Conservation (phyloP, 495 filamentous ascomycete species). For the Xylaria longipes region DNA sequence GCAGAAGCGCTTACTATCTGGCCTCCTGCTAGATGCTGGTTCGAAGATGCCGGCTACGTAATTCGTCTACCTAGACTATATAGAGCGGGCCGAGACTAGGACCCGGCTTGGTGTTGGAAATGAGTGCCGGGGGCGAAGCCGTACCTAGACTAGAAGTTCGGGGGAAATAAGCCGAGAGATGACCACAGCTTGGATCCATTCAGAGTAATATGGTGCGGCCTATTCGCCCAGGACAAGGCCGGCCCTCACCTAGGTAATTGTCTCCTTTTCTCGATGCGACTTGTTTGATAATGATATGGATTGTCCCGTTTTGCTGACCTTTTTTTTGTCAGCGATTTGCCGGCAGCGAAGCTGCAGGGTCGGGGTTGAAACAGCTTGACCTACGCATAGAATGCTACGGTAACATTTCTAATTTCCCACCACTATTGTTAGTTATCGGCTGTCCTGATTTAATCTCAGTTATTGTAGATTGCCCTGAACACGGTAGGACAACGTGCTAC, state of each 20-base stretch:
- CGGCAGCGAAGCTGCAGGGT: slow-evolving; percentile 22
- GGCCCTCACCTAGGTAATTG: slow-evolving; percentile 3
- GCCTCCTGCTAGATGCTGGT: neutral
- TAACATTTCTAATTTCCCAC: slow-evolving; percentile 22
- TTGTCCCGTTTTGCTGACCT: slow-evolving; percentile 1
- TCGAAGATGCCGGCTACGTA: slow-evolving; percentile 13
- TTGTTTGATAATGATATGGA: slow-evolving; percentile 2
- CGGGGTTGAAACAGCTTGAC: slow-evolving; percentile 15
- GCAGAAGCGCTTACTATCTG: slow-evolving; percentile 18
- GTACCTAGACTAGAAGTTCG: slow-evolving; percentile 25
- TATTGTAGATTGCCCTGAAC: neutral
- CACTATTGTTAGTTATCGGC: neutral
- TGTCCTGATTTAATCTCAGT: slow-evolving; percentile 10
- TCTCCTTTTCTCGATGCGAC: slow-evolving; percentile 3
- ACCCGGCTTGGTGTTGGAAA: slow-evolving; percentile 20
- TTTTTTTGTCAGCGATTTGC: slow-evolving; percentile 13
- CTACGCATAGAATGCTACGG: slow-evolving; percentile 8
- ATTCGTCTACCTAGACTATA: slow-evolving; percentile 1
- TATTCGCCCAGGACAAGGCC: slow-evolving; percentile 1
- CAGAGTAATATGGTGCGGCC: slow-evolving; percentile 10
- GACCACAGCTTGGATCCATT: slow-evolving; percentile 17
- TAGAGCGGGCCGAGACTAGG: slow-evolving; percentile 19
- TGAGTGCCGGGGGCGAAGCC: slow-evolving; percentile 19
- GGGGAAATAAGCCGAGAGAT: slow-evolving; percentile 13
- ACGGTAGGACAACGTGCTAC: slow-evolving; percentile 1